phyloP scores from a whole-genome alignment of 116 monocot species.

The Posidonia oceanica region DNA sequence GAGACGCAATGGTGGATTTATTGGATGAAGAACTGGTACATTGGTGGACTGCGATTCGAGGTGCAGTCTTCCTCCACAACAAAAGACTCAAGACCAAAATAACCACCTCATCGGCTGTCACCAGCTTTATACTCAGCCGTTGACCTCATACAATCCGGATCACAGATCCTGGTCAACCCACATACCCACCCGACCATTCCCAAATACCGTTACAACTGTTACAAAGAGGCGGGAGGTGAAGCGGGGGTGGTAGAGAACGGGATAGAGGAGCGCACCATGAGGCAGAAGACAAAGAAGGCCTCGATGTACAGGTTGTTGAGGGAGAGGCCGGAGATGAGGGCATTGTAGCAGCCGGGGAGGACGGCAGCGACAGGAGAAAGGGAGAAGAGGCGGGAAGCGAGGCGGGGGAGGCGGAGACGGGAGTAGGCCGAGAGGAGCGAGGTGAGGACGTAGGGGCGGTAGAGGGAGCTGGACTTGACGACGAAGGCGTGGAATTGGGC shows the following conservation, averaged over 20 bases:
- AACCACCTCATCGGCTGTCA: too few species aligned
- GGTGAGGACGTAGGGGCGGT: conserved; percentile 41
- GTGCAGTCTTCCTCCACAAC: too few species aligned
- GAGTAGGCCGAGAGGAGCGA: conserved; percentile 50
- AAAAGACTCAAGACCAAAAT: too few species aligned
- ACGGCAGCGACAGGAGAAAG: background rate
- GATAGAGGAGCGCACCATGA: background rate
- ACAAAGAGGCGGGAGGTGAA: too few species aligned
- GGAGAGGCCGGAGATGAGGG: conserved; percentile 25
- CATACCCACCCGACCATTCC: too few species aligned
- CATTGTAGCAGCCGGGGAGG: conserved; percentile 24
- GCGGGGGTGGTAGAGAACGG: conserved; percentile 37
- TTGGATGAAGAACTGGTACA: too few species aligned
- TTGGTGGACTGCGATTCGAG: too few species aligned
- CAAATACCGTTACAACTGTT: too few species aligned
- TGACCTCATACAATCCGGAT: too few species aligned
- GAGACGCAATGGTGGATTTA: too few species aligned
- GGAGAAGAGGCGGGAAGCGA: conserved; percentile 30
- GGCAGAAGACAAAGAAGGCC: conserved; percentile 25
- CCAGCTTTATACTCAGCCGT: too few species aligned
- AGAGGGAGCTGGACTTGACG: conserved; percentile 23
- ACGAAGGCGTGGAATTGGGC: conserved; percentile 34
- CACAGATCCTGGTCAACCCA: too few species aligned
- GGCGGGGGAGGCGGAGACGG: conserved; percentile 38
- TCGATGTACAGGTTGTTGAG: conserved; percentile 10